phyloP scores from a whole-genome alignment of 306 rosid genomes.

The Acacia confusa region DNA sequence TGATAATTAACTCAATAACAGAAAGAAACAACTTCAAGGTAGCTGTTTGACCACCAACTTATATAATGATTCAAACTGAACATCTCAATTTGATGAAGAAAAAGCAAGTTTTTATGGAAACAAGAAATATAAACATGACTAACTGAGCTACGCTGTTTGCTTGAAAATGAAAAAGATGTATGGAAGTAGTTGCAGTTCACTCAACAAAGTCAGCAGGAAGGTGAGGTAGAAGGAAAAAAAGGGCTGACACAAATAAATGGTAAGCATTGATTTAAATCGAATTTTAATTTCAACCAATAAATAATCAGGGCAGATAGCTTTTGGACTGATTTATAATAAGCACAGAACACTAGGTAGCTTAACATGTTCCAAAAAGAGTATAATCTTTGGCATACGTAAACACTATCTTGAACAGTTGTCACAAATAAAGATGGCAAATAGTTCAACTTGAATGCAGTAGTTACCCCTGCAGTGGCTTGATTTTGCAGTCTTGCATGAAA shows the following conservation, averaged over 20 bases:
- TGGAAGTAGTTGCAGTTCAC: slow-evolving; percentile 8
- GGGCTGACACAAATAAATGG: neutral
- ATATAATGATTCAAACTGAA: neutral
- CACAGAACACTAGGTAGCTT: neutral
- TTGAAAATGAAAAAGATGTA: neutral
- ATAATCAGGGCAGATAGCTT: neutral
- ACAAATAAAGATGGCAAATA: slow-evolving; percentile 1
- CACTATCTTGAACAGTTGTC: slow-evolving; percentile 7
- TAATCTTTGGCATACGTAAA: neutral
- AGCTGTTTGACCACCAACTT: neutral
- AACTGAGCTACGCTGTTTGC: neutral
- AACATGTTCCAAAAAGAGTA: neutral
- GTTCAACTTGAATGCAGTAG: slow-evolving; percentile 20
- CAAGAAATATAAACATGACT: neutral
- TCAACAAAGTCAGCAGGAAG: neutral
- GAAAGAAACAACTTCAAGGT: neutral
- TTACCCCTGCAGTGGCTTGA: slow-evolving; percentile 51
- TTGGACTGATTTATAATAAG: neutral
- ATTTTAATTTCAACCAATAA: neutral
- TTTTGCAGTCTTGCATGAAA: slow-evolving; percentile 58
- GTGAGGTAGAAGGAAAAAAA: neutral
- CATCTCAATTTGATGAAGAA: neutral
- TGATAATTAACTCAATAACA: neutral
- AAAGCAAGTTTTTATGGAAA: neutral
- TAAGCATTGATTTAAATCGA: neutral